These are phyloP conservation scores for Remersonia thermophila DNA, from an alignment of 2,329 filamentous ascomycete species.

Conservation along the genomic window DNA sequence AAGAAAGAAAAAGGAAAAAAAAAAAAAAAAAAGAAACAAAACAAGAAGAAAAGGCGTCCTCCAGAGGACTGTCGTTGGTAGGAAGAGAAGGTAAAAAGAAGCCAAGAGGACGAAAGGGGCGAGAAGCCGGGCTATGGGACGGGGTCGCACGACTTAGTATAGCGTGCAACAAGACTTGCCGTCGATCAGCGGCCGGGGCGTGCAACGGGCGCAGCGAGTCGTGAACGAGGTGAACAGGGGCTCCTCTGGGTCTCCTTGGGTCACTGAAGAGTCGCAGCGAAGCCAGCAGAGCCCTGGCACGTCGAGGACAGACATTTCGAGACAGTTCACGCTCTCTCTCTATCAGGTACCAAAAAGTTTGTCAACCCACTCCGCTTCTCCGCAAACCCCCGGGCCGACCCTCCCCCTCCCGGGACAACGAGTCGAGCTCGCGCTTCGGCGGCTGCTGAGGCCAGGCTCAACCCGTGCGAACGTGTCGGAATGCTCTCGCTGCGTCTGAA, in stretches of 20 bases:
- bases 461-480: no score
- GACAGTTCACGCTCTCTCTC: no score
- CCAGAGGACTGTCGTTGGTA: slow-evolving; percentile 11
- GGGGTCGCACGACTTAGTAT: slow-evolving; percentile 17
- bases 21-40: slow-evolving; percentile 12
- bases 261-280: neutral
- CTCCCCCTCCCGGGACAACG: no score
- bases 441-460: no score
- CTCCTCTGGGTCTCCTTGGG: no score
- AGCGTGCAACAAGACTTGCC: slow-evolving; percentile 19
- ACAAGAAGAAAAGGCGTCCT: slow-evolving; percentile 5
- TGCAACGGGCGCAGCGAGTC: slow-evolving; percentile 13
- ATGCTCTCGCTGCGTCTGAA: no score
- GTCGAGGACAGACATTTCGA: neutral
- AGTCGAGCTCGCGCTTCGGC: no score
- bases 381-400: no score
- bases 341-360: no score
- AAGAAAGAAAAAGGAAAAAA: slow-evolving; percentile 9
- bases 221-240: slow-evolving; percentile 6
- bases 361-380: no score
- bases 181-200: slow-evolving; percentile 5
- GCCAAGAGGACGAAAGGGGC: slow-evolving; percentile 13
- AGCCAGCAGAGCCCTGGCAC: slow-evolving; percentile 1
- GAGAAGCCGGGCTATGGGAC: no score
- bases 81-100: slow-evolving; percentile 7